Base-by-base conservation (phyloP, 129 eudicot species). In the Dittrichia graveolens region DNA sequence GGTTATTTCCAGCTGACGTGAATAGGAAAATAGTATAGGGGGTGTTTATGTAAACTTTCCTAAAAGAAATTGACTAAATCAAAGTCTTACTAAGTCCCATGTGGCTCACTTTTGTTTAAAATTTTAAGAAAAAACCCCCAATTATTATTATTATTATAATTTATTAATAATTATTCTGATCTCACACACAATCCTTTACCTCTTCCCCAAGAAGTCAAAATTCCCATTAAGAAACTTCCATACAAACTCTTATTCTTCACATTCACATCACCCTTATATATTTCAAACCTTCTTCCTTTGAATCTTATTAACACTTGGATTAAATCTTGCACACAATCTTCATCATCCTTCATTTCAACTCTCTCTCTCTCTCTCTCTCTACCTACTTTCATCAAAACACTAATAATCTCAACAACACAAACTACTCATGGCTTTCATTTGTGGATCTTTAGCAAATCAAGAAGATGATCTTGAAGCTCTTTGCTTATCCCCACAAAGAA, bases 161-260 rank as follows among this genome's bases (percentile, higher is more conserved):
- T 24, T 24, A 24, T 24, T 24, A 34, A 19, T 44, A 52, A 50
- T 73, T 66, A 12, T 18, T 60, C 19, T 18, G 31, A 35, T 58
- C 37, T 53, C 53, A 14, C 35, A 65, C 67, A 75, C 44, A 55
- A 75, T 56, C 80, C 76, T 60, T 69, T 59, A 60, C 81, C 81
- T 65, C 62, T 77, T 77, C 81, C 60, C 13, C 76, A 78, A 53
- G 73, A 62, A 71, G 82, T 78, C 82, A 78, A 78, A 31, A 64
- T 61, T 47, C 68, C 72, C 67, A 52, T 71, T 77, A 50, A 50
- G 77, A 78, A 77, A 39, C 71, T 42, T 69, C 78, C 50, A 54
- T 55, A 71, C 6, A 39, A 40, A 55, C 52, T 5, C 41, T 50
- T 48, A 37, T 70, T 38, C 71, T 18, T 39, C 63, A 37, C 62